Conservation (phyloP, 495 filamentous ascomycete genomes). For the Xylaria intraflava region DNA sequence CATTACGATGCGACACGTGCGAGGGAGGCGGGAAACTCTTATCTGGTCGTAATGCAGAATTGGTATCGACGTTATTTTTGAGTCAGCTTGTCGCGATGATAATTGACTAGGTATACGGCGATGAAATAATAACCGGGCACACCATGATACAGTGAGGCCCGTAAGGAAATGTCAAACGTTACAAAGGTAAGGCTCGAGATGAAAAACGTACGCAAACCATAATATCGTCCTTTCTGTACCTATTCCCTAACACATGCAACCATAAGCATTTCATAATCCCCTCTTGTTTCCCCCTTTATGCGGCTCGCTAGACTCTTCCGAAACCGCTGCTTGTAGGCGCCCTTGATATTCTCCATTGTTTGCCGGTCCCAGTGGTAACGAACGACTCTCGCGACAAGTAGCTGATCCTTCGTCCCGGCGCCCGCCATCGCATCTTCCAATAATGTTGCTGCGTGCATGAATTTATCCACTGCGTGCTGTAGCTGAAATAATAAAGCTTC, state of each 20-base stretch:
- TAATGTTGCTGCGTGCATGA: constrained; percentile 69
- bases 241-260: constrained; percentile 47
- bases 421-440: constrained; percentile 85
- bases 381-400: constrained; percentile 67
- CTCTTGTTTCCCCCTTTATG: constrained; percentile 77
- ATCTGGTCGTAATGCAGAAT: too few relatives aligned
- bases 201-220: not conserved
- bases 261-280: constrained; percentile 70
- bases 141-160: not conserved
- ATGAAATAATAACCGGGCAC: not conserved
- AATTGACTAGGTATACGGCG: not conserved
- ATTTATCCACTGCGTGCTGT: constrained; percentile 67
- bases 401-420: constrained; percentile 75
- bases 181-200: not conserved
- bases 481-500: constrained; percentile 74
- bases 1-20: too few relatives aligned
- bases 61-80: not conserved
- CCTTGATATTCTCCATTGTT: constrained; percentile 65
- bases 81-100: not conserved
- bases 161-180: not conserved
- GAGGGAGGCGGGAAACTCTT: too few relatives aligned
- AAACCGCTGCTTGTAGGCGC: constrained; percentile 62
- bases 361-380: constrained; percentile 71
- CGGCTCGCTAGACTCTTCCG: constrained; percentile 53
- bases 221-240: constrained; percentile 13